A percentile compares a stretch with the other conserved stretches of the same genome.
Conservation (phyloP, 108 stramenopile species). For the Craspedostauros australis region DNA sequence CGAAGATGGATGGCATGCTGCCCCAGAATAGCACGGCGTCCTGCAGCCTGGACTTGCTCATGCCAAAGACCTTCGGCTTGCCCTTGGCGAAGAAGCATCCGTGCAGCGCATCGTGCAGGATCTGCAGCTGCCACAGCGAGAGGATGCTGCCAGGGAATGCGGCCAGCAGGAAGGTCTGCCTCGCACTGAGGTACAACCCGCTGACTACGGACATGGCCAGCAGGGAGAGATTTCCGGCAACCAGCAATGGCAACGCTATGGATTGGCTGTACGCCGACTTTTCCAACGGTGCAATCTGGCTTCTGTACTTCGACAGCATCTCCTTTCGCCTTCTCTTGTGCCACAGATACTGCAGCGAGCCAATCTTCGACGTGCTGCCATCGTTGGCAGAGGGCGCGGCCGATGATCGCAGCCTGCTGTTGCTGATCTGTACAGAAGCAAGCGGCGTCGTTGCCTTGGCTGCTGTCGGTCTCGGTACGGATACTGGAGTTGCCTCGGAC, state of each 20-base stretch:
- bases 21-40: constrained; percentile 56
- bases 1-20: constrained; percentile 64
- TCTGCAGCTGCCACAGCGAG: constrained; percentile 69
- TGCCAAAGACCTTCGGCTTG: not conserved
- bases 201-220: constrained; percentile 33
- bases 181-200: constrained; percentile 5
- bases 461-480: too few species aligned
- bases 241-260: constrained; percentile 46
- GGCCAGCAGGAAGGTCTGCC: constrained; percentile 23
- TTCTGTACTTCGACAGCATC: constrained; percentile 58
- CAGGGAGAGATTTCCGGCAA: constrained; percentile 41
- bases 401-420: too few species aligned
- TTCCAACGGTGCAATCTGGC: constrained; percentile 42
- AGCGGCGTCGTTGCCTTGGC: too few species aligned
- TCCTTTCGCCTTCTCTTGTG: constrained; percentile 51
- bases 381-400: too few species aligned
- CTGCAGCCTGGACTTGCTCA: constrained; percentile 32
- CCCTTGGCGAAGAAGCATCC: constrained; percentile 47
- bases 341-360: too few species aligned
- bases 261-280: constrained; percentile 38
- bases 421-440: too few species aligned
- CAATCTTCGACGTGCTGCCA: too few species aligned
- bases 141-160: constrained; percentile 64
- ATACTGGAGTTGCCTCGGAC: too few species aligned
- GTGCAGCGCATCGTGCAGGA: constrained; percentile 62